Conservation (phyloP, 768 basidiomycete species). For the Phlegmacium glaucopus region DNA sequence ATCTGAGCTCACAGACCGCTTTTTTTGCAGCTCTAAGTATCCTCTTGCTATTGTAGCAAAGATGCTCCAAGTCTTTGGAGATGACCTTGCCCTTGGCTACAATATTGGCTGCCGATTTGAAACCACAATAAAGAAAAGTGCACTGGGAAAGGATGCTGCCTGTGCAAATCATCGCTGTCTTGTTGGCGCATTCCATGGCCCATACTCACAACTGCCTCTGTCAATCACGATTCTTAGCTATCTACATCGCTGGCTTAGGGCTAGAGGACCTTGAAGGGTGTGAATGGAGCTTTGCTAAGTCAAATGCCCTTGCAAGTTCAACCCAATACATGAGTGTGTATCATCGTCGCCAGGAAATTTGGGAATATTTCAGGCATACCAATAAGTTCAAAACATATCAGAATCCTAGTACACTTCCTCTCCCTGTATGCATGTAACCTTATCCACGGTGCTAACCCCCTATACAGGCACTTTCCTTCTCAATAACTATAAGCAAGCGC, state of each 20-base stretch:
- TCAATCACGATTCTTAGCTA: constrained; percentile 17
- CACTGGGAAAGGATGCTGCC: constrained; percentile 10
- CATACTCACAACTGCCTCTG: constrained; percentile 18
- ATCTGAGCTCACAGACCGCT: not conserved
- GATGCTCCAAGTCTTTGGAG: constrained; percentile 14
- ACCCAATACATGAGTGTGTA: constrained; percentile 14
- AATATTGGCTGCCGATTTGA: constrained; percentile 24
- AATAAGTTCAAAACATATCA: constrained; percentile 19
- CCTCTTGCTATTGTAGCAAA: constrained; percentile 13
- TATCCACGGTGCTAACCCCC: not conserved
- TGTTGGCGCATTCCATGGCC: constrained; percentile 22
- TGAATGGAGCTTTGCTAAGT: constrained; percentile 16
- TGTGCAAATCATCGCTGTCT: constrained; percentile 3
- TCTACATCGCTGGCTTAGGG: constrained; percentile 16
- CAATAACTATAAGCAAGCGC: constrained; percentile 16
- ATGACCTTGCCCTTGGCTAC: constrained; percentile 12
- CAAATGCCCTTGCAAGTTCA: constrained; percentile 16
- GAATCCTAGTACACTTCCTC: constrained; percentile 13
- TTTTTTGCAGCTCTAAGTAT: constrained; percentile 16
- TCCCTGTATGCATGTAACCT: not conserved
- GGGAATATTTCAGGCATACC: constrained; percentile 7
- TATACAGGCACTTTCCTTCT: constrained; percentile 7
- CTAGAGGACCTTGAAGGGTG: constrained; percentile 21
- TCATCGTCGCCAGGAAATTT: constrained; percentile 19
- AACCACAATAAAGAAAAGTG: constrained; percentile 18